Conservation (phyloP, 2,329 filamentous ascomycete species). For the Chrysoporthe austroafricana region DNA sequence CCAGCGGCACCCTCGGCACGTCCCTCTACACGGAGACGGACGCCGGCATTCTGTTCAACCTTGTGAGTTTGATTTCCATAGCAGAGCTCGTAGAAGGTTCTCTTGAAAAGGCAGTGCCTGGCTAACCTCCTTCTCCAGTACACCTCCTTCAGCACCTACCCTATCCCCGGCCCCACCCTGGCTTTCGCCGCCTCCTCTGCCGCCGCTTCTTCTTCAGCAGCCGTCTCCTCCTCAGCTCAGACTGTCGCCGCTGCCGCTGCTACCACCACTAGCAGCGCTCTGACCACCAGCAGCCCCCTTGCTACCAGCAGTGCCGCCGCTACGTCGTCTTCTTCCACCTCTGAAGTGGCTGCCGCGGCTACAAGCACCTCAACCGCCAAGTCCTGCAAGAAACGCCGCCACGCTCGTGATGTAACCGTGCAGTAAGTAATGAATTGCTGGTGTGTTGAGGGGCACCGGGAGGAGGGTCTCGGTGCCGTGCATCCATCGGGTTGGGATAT, state of each 20-base stretch:
- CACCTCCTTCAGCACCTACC: slow-evolving; percentile 32
- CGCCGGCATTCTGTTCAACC: slow-evolving; percentile 36
- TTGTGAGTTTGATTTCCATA: slow-evolving; percentile 4
- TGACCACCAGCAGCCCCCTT: slow-evolving; percentile 24
- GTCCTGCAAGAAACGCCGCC: slow-evolving; percentile 15
- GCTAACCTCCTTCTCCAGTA: slow-evolving; percentile 23
- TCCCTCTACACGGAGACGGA: slow-evolving; percentile 34
- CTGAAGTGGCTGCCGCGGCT: neutral
- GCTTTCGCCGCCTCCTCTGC: slow-evolving; percentile 1
- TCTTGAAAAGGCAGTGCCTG: no score
- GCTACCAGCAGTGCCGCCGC: slow-evolving; percentile 27
- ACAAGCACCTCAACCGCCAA: neutral
- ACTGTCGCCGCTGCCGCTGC: neutral
- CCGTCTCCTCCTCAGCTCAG: neutral
- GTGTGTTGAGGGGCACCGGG: neutral
- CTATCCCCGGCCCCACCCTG: slow-evolving; percentile 36
- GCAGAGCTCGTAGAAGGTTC: no score
- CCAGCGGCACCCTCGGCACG: slow-evolving; percentile 34
- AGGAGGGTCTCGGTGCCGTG: no score
- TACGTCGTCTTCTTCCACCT: slow-evolving; percentile 30
- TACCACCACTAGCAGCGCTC: slow-evolving; percentile 16
- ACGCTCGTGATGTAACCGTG: slow-evolving; percentile 15
- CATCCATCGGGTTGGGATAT: no score
- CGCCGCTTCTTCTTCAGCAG: neutral
- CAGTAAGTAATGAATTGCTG: neutral